phyloP scores from a whole-genome alignment of 2,329 filamentous ascomycete species.

The Daldinia sp. region DNA sequence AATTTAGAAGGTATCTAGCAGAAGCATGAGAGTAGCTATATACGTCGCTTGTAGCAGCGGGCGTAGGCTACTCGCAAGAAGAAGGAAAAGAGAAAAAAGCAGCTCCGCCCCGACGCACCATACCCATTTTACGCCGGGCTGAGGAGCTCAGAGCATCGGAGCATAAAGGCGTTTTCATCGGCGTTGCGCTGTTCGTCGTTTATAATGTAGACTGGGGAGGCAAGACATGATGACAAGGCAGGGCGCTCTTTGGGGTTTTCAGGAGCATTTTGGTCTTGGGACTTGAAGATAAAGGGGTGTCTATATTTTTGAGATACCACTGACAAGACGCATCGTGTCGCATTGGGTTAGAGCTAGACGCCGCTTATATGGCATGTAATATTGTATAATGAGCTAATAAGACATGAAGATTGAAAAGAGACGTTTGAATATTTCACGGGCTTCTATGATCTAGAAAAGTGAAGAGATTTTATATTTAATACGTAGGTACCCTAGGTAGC shows the following conservation, averaged over 20 bases:
- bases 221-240: not conserved
- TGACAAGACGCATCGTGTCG: not conserved
- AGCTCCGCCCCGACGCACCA: not conserved
- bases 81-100: not conserved
- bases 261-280: conserved; percentile 6
- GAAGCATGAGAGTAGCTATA: not conserved
- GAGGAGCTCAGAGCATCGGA: not conserved
- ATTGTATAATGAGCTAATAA: conserved; percentile 17
- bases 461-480: no score
- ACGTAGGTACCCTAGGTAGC: no score
- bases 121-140: not conserved
- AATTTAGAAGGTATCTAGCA: not conserved
- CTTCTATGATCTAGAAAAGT: no score
- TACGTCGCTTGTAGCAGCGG: not conserved
- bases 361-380: conserved; percentile 15
- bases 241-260: not conserved
- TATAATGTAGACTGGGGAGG: not conserved
- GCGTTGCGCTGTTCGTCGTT: not conserved
- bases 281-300: conserved; percentile 6
- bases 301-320: conserved; percentile 15
- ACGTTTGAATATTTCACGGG: not conserved
- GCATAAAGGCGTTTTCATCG: conserved; percentile 1
- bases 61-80: not conserved
- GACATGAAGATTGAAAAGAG: conserved; percentile 3
- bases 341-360: not conserved